A percentile compares a stretch with the other conserved stretches of the same genome.
These are phyloP conservation scores for Anthoceros angustus DNA, from an alignment of 225 moss, liverwort and hornwort species.

Conservation along the genomic window DNA sequence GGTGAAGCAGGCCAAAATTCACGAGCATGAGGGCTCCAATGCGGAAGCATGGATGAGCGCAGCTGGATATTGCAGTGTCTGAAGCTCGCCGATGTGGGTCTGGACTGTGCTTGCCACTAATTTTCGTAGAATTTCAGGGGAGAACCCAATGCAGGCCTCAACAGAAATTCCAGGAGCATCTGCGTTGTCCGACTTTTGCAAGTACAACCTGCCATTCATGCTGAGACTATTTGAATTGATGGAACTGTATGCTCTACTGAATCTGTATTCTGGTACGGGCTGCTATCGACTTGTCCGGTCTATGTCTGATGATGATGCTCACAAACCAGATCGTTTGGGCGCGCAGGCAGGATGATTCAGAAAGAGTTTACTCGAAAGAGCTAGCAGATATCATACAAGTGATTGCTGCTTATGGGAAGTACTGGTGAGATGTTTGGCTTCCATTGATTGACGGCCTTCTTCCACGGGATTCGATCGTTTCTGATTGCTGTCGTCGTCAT, in stretches of 20 bases:
- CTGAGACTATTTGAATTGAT: not conserved
- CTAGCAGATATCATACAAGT: constrained; percentile 50
- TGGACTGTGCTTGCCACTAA: not conserved
- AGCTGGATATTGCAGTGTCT: not conserved
- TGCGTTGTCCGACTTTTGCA: constrained; percentile 28
- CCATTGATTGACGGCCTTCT: not conserved
- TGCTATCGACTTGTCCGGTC: not conserved
- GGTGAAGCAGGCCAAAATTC: not conserved
- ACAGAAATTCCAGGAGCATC: constrained; percentile 22
- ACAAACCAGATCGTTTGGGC: not conserved
- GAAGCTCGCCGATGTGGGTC: not conserved
- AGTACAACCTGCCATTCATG: constrained; percentile 10
- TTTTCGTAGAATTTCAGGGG: not conserved
- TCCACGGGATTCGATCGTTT: not conserved
- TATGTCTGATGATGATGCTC: no score
- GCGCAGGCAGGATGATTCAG: constrained; percentile 40
- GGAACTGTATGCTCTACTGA: not conserved
- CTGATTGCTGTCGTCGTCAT: not conserved
- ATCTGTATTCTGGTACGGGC: not conserved
- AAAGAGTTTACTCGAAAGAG: constrained; percentile 42
- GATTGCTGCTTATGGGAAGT: constrained; percentile 55
- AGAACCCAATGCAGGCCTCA: constrained; percentile 26
- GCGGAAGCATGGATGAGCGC: not conserved
- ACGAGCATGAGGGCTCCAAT: not conserved
- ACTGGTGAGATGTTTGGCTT: constrained; percentile 33